phyloP scores from a whole-genome alignment of 805 yeast genomes.

The Ogataea haglerorum region DNA sequence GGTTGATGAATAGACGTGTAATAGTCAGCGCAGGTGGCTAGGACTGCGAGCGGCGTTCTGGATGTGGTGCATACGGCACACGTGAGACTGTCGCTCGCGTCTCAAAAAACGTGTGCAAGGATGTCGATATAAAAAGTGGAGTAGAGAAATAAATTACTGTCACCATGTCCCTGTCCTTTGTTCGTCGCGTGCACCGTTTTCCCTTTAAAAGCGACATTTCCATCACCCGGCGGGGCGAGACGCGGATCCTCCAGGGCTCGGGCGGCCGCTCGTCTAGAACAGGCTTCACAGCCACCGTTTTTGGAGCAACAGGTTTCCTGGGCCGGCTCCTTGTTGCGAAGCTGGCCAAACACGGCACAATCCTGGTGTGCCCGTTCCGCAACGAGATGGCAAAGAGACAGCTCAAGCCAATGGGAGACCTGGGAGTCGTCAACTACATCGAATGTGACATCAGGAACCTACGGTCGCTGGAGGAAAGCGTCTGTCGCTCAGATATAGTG shows the following conservation, averaged over 20 bases:
- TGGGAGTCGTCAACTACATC: conserved; percentile 80
- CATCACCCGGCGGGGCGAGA: conserved; percentile 73
- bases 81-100: background rate
- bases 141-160: background rate
- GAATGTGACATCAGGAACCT: conserved; percentile 81
- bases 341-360: conserved; percentile 79
- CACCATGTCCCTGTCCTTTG: conserved; percentile 7
- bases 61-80: too few relatives aligned
- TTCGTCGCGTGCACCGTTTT: conserved; percentile 25
- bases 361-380: conserved; percentile 73
- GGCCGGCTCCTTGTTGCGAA: conserved; percentile 71
- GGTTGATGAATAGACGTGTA: too few relatives aligned
- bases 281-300: conserved; percentile 85
- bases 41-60: too few relatives aligned
- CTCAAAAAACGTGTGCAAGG: background rate
- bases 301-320: conserved; percentile 77
- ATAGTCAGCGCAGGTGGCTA: too few relatives aligned
- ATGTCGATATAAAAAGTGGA: conserved; percentile 3
- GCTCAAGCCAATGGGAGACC: conserved; percentile 78
- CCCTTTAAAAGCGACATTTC: conserved; percentile 57
- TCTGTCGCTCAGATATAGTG: conserved; percentile 79
- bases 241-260: conserved; percentile 63
- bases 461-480: conserved; percentile 70
- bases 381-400: conserved; percentile 76
- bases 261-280: conserved; percentile 86